Evolutionary conservation across 1,284 basidiomycete species (phyloP), one percentile per base, ranked within the genome.

Genomic region (Cystobasidium sp.): DNA sequence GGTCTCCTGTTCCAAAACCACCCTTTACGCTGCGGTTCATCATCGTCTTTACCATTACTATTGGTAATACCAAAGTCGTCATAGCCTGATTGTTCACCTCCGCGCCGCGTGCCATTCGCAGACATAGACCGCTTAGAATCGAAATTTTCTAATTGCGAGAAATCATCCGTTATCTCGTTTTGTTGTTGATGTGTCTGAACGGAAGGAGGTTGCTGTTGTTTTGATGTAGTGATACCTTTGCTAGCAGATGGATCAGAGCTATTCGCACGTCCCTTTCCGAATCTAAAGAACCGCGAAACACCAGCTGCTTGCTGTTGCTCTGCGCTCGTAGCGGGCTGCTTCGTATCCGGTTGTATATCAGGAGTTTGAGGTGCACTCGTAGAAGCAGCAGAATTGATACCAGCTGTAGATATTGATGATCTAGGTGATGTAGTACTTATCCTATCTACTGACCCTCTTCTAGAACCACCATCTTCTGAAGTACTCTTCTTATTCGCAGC

Each of bases 141-240:
- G 49, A 73, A 73, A 46, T 73, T 73, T 44, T 73, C 70, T 16
- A 73, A 63, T 53, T 73, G 70, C 3, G 43, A 44, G 49, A 66
- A 73, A 58, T 73, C 70, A 52, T 73, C 70, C 31, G 55, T 53
- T n/a, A 73, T 65, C n/a, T 71, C 69, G 10, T 41, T 68, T 58
- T 43, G 24, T 18, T 44, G 51, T 3, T 1, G 51, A 1, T 37
- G 52, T 31, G 12, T 3, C 12, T 31, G 31, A 5, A 5, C 5
- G 31, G 31, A 31, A 31, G 31, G 5, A 31, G 5, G 2, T 31
- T 31, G 31, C 5, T 31, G 31, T n/a, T 55, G 64, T 37, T 18
- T 55, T 37, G 64, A n/a, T 22, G 64, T 8, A 37, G 49, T 20
- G 0, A 37, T 52, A 52, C 39, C 22, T 0, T 53, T 67, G 8